These are phyloP conservation scores for Nakaseomyces uthaithaninus DNA, from an alignment of 1,139 yeast species.

Conservation along the genomic window DNA sequence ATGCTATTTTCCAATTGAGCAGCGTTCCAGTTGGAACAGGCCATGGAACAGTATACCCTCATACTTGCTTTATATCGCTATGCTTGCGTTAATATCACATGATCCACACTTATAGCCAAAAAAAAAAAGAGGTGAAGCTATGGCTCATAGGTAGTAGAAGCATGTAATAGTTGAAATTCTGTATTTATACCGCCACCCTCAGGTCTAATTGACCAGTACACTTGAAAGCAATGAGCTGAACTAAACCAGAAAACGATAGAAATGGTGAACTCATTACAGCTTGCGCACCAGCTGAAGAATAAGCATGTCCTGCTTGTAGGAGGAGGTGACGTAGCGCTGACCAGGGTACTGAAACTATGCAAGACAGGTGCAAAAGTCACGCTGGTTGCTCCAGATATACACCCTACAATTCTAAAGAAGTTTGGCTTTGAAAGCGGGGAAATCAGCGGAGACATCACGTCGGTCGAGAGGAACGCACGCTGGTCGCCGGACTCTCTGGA, in stretches of 20 bases:
- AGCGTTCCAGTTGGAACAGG: too few species aligned
- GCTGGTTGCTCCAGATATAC: slow-evolving; percentile 24
- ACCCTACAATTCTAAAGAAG: slow-evolving; percentile 13
- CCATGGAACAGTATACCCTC: too few species aligned
- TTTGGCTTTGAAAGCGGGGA: slow-evolving; percentile 1
- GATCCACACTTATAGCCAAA: slow-evolving; percentile 5
- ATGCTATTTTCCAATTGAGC: too few species aligned
- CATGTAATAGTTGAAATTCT: too few species aligned
- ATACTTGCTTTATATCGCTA: too few species aligned
- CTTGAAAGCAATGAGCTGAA: too few species aligned
- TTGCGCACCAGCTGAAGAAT: slow-evolving; percentile 27
- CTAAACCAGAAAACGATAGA: too few species aligned
- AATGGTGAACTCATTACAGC: slow-evolving; percentile 18
- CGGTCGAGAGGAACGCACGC: neutral
- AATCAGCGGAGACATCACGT: neutral
- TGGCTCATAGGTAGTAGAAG: too few species aligned
- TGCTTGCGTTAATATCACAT: slow-evolving; percentile 2
- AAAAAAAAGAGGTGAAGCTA: too few species aligned
- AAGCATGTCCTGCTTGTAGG: slow-evolving; percentile 28
- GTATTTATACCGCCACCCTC: too few species aligned
- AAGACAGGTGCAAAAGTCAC: slow-evolving; percentile 31
- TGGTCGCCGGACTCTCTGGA: slow-evolving; percentile 8
- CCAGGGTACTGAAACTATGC: slow-evolving; percentile 26
- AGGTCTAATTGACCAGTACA: too few species aligned
- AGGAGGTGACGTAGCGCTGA: slow-evolving; percentile 30